Percentiles rank a stretch among this genome's conserved stretches.
Conservation (phyloP, 331 rosid genomes). For the Ulmus americana region DNA sequence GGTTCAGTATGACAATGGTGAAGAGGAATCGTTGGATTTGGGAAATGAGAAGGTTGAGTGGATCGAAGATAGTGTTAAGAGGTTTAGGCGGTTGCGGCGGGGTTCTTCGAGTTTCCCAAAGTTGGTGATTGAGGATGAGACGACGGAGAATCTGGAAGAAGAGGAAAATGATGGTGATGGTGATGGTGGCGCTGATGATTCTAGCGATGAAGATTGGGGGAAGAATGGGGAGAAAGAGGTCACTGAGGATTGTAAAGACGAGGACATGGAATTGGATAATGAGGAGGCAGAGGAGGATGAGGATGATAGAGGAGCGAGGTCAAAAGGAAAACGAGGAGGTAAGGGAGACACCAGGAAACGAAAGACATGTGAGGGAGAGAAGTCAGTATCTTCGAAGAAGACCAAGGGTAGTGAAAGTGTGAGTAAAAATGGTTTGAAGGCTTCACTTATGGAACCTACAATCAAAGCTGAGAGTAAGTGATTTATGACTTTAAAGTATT, state of each 20-base stretch:
- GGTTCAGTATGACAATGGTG: constrained; percentile 62
- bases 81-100: constrained; percentile 46
- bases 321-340: constrained; percentile 30
- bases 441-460: constrained; percentile 31
- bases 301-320: constrained; percentile 20
- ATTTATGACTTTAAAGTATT: not conserved
- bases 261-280: constrained; percentile 42
- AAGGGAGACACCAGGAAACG: constrained; percentile 43
- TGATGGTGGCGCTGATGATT: constrained; percentile 47
- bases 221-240: constrained; percentile 40
- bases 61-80: constrained; percentile 40
- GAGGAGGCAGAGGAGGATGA: constrained; percentile 29
- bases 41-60: constrained; percentile 61
- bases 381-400: constrained; percentile 45
- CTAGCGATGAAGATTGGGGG: constrained; percentile 80
- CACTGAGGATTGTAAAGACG: constrained; percentile 40
- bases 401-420: constrained; percentile 38
- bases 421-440: constrained; percentile 24
- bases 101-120: constrained; percentile 13
- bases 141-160: constrained; percentile 15
- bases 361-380: constrained; percentile 33
- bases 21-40: constrained; percentile 58
- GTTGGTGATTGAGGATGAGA: constrained; percentile 29
- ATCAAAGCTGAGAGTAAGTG: constrained; percentile 49
- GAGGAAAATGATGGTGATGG: constrained; percentile 23